These are phyloP conservation scores for Rhododendron henanense DNA, from an alignment of 148 eudicot species.

Conservation along the genomic window DNA sequence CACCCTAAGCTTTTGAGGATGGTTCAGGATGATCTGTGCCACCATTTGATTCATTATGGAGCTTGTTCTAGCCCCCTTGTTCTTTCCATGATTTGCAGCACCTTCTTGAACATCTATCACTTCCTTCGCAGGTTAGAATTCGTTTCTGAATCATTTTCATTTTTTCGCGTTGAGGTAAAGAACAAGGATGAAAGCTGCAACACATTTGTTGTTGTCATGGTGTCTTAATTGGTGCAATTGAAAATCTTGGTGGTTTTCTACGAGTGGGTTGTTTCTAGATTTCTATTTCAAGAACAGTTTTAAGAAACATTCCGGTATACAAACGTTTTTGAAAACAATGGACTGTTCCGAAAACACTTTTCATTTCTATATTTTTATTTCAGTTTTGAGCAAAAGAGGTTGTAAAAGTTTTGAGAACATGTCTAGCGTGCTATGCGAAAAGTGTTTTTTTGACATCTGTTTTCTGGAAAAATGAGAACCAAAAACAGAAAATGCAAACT, in stretches of 20 bases:
- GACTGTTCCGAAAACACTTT: background rate
- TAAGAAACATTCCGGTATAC: no score
- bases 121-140: conserved; percentile 67
- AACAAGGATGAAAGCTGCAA: background rate
- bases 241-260: background rate
- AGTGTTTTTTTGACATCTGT: background rate
- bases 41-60: conserved; percentile 84
- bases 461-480: background rate
- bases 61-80: conserved; percentile 60
- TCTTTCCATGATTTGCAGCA: conserved; percentile 91
- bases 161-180: background rate
- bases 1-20: conserved; percentile 84
- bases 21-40: conserved; percentile 82
- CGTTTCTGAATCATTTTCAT: background rate
- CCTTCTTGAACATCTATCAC: conserved; percentile 64
- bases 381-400: background rate
- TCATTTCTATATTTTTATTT: background rate
- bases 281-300: background rate
- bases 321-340: background rate
- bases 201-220: background rate
- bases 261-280: background rate
- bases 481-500: background rate
- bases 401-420: background rate
- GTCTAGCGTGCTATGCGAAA: background rate
- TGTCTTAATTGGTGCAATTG: background rate